phyloP scores from a whole-genome alignment of 352 stramenopile species.

The Phytophthora lateralis region DNA sequence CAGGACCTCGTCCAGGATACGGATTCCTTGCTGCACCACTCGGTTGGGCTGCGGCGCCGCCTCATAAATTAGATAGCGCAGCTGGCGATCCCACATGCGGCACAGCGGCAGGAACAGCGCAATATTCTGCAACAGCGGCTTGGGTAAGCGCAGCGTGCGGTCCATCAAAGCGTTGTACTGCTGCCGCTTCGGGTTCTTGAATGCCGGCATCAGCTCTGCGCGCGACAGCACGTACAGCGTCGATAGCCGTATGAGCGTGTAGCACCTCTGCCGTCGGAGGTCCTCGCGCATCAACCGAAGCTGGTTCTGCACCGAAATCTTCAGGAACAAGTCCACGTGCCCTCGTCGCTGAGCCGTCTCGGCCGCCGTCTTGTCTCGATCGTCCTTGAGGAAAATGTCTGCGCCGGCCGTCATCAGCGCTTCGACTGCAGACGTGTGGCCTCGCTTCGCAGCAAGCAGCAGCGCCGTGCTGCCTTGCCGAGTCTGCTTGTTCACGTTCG shows the following conservation, averaged over 20 bases:
- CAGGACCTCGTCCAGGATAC: constrained; percentile 85
- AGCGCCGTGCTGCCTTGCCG: constrained; percentile 87
- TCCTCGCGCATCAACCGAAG: constrained; percentile 79
- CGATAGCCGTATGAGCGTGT: constrained; percentile 72
- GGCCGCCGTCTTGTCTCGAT: constrained; percentile 85
- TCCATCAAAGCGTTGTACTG: constrained; percentile 65
- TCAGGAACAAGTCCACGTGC: constrained; percentile 84
- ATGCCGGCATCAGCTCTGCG: constrained; percentile 44
- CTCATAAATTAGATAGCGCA: constrained; percentile 83
- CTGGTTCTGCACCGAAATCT: constrained; percentile 89
- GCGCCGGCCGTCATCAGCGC: constrained; percentile 78
- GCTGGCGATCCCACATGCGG: constrained; percentile 78
- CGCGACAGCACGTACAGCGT: constrained; percentile 69
- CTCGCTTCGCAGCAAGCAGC: constrained; percentile 80
- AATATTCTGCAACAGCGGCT: constrained; percentile 83
- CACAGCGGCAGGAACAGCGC: constrained; percentile 76
- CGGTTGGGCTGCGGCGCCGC: constrained; percentile 70
- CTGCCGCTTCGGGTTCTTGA: constrained; percentile 51
- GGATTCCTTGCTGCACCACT: constrained; percentile 81
- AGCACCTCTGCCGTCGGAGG: constrained; percentile 71
- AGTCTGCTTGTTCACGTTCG: constrained; percentile 89
- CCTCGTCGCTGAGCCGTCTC: constrained; percentile 83
- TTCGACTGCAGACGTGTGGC: constrained; percentile 79
- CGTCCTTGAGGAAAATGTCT: constrained; percentile 89
- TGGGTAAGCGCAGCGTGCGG: constrained; percentile 70